Conservation (phyloP, 768 basidiomycete genomes). For the Trametes coccinea region DNA sequence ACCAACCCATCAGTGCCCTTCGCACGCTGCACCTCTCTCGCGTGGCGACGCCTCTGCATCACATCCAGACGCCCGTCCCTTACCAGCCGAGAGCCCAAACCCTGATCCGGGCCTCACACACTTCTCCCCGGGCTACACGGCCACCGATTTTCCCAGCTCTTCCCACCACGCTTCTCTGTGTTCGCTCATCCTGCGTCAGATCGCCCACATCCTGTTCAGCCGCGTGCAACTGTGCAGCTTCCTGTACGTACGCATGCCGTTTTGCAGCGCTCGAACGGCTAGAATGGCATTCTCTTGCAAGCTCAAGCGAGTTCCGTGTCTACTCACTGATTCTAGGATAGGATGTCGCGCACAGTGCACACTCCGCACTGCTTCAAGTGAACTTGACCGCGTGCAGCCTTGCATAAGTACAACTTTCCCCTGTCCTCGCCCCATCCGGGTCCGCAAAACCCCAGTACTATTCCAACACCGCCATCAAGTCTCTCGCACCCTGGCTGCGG, state of each 20-base stretch:
- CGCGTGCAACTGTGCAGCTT: not conserved
- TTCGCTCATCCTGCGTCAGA: not conserved
- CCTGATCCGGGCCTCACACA: conserved; percentile 15
- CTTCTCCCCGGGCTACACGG: conserved; percentile 21
- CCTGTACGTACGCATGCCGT: not conserved
- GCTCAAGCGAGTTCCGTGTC: too few relatives aligned
- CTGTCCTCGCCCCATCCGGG: not conserved
- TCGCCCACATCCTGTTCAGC: not conserved
- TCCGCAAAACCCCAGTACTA: not conserved
- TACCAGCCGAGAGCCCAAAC: conserved; percentile 4
- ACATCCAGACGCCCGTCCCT: not conserved
- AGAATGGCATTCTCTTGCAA: too few relatives aligned
- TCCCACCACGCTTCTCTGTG: not conserved
- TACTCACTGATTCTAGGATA: too few relatives aligned
- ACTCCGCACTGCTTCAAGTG: not conserved
- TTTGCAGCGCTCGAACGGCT: too few relatives aligned
- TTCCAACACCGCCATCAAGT: not conserved
- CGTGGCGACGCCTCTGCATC: conserved; percentile 6
- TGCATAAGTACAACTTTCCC: not conserved
- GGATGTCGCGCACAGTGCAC: too few relatives aligned
- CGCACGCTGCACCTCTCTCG: not conserved
- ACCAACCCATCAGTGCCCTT: not conserved
- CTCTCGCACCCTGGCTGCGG: not conserved
- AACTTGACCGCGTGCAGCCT: not conserved
- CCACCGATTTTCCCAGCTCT: conserved; percentile 3